A percentile compares a stretch with the other conserved stretches of the same genome.
Conservation (phyloP, 371 early-diverging fungal genomes). For the Mortierella polycephala region DNA sequence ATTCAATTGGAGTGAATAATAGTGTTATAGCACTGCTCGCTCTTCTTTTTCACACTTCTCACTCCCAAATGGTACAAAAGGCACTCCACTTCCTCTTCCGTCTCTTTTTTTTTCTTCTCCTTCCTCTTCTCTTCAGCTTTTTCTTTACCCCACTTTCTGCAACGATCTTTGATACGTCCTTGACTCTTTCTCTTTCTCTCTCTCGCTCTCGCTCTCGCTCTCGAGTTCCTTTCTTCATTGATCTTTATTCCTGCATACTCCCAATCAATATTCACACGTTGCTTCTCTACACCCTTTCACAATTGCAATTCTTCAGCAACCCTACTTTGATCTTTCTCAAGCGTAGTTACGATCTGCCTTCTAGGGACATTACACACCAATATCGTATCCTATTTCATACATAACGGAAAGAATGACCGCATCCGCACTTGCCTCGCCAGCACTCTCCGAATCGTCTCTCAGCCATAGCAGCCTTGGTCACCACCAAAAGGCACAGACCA, state of each 20-base stretch:
- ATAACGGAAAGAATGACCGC: constrained; percentile 39
- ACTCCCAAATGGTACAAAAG: constrained; percentile 8
- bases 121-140: not conserved
- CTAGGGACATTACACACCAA: not conserved
- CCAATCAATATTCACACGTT: not conserved
- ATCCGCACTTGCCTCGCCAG: constrained; percentile 47
- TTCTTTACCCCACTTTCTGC: too few relatives aligned
- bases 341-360: not conserved
- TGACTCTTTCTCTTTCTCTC: not conserved
- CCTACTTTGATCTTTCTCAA: not conserved
- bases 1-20: too few relatives aligned
- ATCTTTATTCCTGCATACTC: not conserved
- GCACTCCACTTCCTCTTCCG: constrained; percentile 1
- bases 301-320: too few relatives aligned
- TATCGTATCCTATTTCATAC: not conserved
- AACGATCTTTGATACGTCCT: too few relatives aligned
- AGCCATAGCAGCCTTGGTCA: not conserved
- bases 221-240: not conserved
- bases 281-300: not conserved
- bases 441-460: constrained; percentile 35
- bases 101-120: not conserved
- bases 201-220: not conserved
- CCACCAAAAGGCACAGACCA: constrained; percentile 52
- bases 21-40: not conserved
- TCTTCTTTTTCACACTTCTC: not conserved